phyloP scores from a whole-genome alignment of 306 rosid species.

The Gastrolobium villosum region DNA sequence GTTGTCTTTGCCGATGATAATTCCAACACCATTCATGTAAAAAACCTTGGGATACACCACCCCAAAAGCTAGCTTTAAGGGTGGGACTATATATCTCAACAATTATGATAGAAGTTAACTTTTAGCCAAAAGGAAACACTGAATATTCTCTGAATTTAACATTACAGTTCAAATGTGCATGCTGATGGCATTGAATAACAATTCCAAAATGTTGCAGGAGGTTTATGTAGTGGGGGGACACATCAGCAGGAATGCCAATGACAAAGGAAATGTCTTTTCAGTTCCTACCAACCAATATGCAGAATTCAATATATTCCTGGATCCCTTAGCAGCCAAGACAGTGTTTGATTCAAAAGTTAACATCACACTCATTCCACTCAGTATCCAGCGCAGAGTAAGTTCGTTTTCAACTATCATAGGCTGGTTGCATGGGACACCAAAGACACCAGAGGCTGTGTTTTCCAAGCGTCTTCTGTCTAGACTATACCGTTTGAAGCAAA shows the following conservation, averaged over 20 bases:
- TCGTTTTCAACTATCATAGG: constrained; percentile 59
- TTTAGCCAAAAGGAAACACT: constrained; percentile 2
- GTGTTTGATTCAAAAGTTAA: constrained; percentile 69
- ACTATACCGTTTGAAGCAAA: constrained; percentile 62
- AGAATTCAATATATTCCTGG: constrained; percentile 89
- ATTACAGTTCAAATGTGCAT: constrained; percentile 1
- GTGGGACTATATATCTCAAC: no score
- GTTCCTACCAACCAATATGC: constrained; percentile 75
- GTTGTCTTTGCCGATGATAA: no score
- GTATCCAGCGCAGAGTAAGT: constrained; percentile 61
- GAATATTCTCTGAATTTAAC: not conserved
- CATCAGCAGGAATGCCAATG: constrained; percentile 54
- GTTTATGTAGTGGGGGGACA: constrained; percentile 92
- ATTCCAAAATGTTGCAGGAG: constrained; percentile 61
- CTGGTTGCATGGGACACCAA: constrained; percentile 40
- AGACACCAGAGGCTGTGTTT: constrained; percentile 75
- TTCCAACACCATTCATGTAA: no score
- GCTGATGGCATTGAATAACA: constrained; percentile 28
- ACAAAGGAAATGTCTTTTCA: constrained; percentile 79
- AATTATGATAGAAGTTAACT: not conserved
- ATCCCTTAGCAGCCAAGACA: constrained; percentile 84
- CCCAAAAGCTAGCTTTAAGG: no score
- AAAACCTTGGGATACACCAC: no score
- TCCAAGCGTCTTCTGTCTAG: constrained; percentile 59
- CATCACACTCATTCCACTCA: constrained; percentile 81